phyloP scores from a whole-genome alignment of 441 rosid genomes.

The Populus tomentosa region DNA sequence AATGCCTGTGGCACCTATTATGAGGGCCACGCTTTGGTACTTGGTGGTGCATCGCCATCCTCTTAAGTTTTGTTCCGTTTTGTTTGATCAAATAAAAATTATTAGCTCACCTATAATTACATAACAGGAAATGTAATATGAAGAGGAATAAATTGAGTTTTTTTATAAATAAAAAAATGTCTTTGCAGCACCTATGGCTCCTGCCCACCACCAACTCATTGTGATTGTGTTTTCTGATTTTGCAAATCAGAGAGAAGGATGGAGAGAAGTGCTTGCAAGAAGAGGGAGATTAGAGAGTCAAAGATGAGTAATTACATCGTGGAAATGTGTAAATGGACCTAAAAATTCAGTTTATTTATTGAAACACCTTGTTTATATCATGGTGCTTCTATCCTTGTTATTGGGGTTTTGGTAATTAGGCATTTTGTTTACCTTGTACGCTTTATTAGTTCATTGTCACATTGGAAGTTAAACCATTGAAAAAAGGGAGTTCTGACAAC shows the following conservation, averaged over 20 bases:
- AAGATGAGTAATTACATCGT: not conserved
- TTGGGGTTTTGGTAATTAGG: no score
- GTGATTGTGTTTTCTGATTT: not conserved
- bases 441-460: no score
- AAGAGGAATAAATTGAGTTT: not conserved
- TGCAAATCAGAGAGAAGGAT: not conserved
- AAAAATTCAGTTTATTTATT: no score
- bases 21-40: constrained; percentile 54
- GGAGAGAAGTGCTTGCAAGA: not conserved
- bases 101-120: not conserved
- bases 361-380: no score
- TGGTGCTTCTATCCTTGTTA: no score
- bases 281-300: not conserved
- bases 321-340: not conserved
- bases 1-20: constrained; percentile 71
- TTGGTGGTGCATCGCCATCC: constrained; percentile 35
- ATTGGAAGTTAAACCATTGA: no score
- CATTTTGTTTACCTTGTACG: no score
- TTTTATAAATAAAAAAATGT: not conserved
- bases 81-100: not conserved
- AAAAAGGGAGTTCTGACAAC: no score
- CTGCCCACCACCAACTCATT: constrained; percentile 35
- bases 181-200: constrained; percentile 29
- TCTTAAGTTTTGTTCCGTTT: constrained; percentile 52
- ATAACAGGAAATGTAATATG: not conserved